Evolutionary conservation across 257 asterid species (phyloP).

Genomic region (Lycium ferocissimum): DNA sequence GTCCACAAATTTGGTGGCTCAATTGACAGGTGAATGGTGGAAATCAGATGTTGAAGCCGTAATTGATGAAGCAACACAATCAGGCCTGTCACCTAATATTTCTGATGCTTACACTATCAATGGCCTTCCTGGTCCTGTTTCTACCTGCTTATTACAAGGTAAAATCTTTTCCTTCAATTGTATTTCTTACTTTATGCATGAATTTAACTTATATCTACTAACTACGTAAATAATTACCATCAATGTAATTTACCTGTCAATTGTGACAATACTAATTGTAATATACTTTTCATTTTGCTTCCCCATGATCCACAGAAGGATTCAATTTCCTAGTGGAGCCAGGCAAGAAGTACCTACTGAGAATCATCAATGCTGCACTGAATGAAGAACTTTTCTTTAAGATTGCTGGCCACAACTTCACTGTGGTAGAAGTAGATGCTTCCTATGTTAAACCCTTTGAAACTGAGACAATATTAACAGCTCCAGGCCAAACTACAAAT

Average conservation of each 20-base stretch:
- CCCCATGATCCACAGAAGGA: conserved; percentile 31
- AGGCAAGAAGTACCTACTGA: conserved; percentile 44
- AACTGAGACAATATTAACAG: conserved; percentile 45
- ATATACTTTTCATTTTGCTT: background rate
- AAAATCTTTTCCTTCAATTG: background rate
- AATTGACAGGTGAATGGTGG: conserved; percentile 86
- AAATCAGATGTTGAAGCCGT: conserved; percentile 77
- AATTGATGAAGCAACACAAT: conserved; percentile 53
- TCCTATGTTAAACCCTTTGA: conserved; percentile 47
- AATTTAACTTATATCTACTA: too few relatives aligned
- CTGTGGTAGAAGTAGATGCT: conserved; percentile 50
- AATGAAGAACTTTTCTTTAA: conserved; percentile 52
- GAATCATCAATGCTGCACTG: conserved; percentile 52
- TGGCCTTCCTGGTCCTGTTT: conserved; percentile 53
- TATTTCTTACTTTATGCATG: too few relatives aligned
- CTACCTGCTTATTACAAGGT: conserved; percentile 50
- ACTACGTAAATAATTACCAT: too few relatives aligned
- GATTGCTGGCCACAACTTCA: conserved; percentile 47
- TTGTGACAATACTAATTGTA: too few relatives aligned
- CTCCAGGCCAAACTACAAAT: conserved; percentile 66
- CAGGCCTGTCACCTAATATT: conserved; percentile 68
- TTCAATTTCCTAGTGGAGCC: conserved; percentile 40
- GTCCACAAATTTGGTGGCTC: background rate
- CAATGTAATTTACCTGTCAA: too few relatives aligned
- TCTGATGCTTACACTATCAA: conserved; percentile 86